Conservation (phyloP, 305 asterid genomes). For the Petunia hybrid region DNA sequence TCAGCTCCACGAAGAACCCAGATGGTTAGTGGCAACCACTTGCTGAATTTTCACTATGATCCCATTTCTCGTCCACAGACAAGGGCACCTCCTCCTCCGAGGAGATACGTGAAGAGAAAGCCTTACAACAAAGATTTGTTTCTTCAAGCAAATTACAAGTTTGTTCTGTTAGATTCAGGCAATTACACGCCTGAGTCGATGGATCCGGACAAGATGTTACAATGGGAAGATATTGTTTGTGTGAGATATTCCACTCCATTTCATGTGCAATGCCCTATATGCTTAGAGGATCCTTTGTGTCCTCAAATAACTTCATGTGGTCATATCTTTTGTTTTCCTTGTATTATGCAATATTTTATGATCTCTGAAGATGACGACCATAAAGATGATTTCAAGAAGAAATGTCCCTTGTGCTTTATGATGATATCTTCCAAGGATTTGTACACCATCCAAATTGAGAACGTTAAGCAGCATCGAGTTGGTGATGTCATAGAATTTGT, state of each 20-base stretch:
- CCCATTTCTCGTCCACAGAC: constrained; percentile 76
- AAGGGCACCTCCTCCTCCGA: constrained; percentile 66
- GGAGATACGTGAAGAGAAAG: constrained; percentile 61
- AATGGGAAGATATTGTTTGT: constrained; percentile 93
- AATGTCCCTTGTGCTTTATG: constrained; percentile 91
- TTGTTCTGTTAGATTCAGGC: constrained; percentile 84
- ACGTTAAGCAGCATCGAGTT: constrained; percentile 65
- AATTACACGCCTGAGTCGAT: constrained; percentile 60
- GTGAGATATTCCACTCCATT: constrained; percentile 78
- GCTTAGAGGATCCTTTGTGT: constrained; percentile 86
- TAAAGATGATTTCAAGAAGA: constrained; percentile 70
- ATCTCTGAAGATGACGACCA: constrained; percentile 61
- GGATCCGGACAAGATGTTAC: constrained; percentile 89
- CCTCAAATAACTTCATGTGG: constrained; percentile 98
- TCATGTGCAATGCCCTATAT: constrained; percentile 89
- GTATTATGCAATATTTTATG: constrained; percentile 80
- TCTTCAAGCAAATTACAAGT: constrained; percentile 95
- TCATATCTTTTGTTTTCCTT: constrained; percentile 95
- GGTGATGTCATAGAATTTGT: constrained; percentile 75
- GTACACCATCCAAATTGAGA: constrained; percentile 70
- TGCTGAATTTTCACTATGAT: constrained; percentile 88
- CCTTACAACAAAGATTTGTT: constrained; percentile 95
- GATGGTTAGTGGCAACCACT: constrained; percentile 80
- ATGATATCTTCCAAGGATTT: constrained; percentile 88
- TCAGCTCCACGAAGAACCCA: constrained; percentile 64